Conservation (phyloP, 768 basidiomycete species). For the Trametes cingulata region DNA sequence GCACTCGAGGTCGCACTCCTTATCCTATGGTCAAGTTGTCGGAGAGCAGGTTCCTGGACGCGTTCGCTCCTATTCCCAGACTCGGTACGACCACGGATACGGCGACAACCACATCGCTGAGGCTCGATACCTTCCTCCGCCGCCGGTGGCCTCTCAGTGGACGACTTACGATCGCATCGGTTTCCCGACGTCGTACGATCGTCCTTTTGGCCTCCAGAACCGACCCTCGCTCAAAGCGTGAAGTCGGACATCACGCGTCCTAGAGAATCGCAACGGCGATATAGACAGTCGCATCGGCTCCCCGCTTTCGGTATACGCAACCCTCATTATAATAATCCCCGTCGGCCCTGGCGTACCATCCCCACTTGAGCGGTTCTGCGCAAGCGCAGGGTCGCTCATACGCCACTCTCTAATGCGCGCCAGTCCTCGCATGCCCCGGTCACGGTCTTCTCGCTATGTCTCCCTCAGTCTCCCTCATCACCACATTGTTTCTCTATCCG, state of each 20-base stretch:
- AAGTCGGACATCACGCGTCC: slow-evolving; percentile 14
- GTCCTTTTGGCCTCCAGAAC: slow-evolving; percentile 25
- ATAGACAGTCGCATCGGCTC: slow-evolving; percentile 28
- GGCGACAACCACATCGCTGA: slow-evolving; percentile 47
- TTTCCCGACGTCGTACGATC: slow-evolving; percentile 33
- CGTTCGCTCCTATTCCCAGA: slow-evolving; percentile 60
- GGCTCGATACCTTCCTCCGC: slow-evolving; percentile 41
- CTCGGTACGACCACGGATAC: slow-evolving; percentile 54
- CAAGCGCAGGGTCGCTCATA: slow-evolving; percentile 39
- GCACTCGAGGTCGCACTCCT: slow-evolving; percentile 59
- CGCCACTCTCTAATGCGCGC: slow-evolving; percentile 42
- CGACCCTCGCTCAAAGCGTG: slow-evolving; percentile 30
- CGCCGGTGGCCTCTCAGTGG: slow-evolving; percentile 47
- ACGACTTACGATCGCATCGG: slow-evolving; percentile 32
- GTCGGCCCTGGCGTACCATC: slow-evolving; percentile 26
- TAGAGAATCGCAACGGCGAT: slow-evolving; percentile 26
- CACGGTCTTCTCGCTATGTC: slow-evolving; percentile 27
- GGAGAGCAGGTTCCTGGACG: slow-evolving; percentile 47
- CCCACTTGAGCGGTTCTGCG: slow-evolving; percentile 30
- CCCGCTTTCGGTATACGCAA: slow-evolving; percentile 18
- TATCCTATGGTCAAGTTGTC: slow-evolving; percentile 54
- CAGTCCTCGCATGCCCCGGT: slow-evolving; percentile 32
- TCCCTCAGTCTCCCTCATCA: slow-evolving; percentile 27
- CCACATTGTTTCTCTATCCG: slow-evolving; percentile 28
- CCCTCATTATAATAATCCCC: slow-evolving; percentile 29